Evolutionary conservation across 108 stramenopile genomes (phyloP).

Genomic region (Pseudonitzschia delicatissima): DNA sequence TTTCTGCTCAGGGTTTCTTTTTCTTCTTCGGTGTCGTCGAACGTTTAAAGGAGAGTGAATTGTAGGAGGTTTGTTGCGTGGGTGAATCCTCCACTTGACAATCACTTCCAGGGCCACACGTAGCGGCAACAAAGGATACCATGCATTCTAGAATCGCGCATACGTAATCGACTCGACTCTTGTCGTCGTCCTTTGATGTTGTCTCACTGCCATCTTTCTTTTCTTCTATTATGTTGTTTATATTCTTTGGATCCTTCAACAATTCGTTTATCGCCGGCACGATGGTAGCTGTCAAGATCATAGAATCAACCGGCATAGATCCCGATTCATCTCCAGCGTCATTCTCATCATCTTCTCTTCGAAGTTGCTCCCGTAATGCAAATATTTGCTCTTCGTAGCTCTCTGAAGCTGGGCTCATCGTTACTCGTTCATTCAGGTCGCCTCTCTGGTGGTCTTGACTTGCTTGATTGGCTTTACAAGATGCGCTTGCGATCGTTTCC

Average conservation of each 20-base stretch:
- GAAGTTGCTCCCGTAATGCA: not conserved
- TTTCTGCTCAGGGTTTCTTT: not conserved
- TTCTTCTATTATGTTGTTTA: not conserved
- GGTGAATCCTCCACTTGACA: not conserved
- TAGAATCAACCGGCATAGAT: not conserved
- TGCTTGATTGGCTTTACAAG: too few relatives aligned
- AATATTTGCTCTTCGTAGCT: too few relatives aligned
- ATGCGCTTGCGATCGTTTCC: too few relatives aligned
- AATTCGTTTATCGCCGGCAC: not conserved
- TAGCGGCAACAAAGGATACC: not conserved
- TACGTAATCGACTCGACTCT: not conserved
- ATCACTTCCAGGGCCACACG: not conserved
- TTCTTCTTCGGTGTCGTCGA: not conserved
- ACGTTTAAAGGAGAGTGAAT: slow-evolving; percentile 2
- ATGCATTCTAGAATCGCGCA: slow-evolving; percentile 3
- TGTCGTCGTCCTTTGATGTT: not conserved
- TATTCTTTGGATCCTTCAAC: not conserved
- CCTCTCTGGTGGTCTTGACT: too few relatives aligned
- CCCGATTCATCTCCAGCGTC: not conserved
- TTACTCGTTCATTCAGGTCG: too few relatives aligned
- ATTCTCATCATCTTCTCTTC: not conserved
- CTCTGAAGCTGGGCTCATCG: too few relatives aligned
- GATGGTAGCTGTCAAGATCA: not conserved
- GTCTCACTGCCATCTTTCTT: not conserved
- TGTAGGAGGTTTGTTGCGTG: not conserved